Percentiles rank a stretch among this genome's conserved stretches.
These are phyloP conservation scores for Pichia sorboxylosa DNA, from an alignment of 1,139 yeast genomes.

Conservation along the genomic window DNA sequence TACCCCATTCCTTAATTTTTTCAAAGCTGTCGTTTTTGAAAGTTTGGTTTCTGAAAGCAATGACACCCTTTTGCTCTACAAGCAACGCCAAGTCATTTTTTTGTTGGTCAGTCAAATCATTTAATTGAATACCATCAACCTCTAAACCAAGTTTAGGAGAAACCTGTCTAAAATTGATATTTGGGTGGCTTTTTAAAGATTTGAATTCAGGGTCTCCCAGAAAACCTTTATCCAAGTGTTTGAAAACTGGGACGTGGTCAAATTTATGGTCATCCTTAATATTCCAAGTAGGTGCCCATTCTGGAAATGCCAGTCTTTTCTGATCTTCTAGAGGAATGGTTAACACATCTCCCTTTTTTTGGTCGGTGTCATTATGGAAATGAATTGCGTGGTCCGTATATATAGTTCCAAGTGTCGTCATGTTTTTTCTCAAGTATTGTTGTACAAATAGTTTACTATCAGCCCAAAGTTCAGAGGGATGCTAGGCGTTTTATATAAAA, in stretches of 20 bases:
- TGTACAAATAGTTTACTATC: background rate
- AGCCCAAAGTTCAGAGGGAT: too few relatives aligned
- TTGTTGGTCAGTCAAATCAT: slow-evolving; percentile 37
- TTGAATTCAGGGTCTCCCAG: slow-evolving; percentile 45
- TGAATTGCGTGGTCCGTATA: slow-evolving; percentile 9
- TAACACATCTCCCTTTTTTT: slow-evolving; percentile 8
- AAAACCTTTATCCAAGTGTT: slow-evolving; percentile 41
- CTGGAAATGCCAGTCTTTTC: slow-evolving; percentile 10
- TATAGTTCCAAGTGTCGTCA: slow-evolving; percentile 8
- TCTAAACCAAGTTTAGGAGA: slow-evolving; percentile 62
- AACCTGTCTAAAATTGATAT: slow-evolving; percentile 23
- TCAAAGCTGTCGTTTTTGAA: slow-evolving; percentile 45
- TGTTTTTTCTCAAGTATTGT: slow-evolving; percentile 1
- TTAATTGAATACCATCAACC: slow-evolving; percentile 45
- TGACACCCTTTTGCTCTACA: slow-evolving; percentile 58
- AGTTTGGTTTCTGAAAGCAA: slow-evolving; percentile 56
- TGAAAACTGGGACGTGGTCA: slow-evolving; percentile 28
- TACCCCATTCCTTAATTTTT: slow-evolving; percentile 41
- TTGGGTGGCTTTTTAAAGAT: slow-evolving; percentile 35
- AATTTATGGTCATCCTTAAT: slow-evolving; percentile 22
- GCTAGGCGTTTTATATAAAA: too few relatives aligned
- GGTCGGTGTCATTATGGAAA: slow-evolving; percentile 8
- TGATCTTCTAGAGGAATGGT: slow-evolving; percentile 12
- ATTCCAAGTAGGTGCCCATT: slow-evolving; percentile 35
- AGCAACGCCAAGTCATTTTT: slow-evolving; percentile 55